Conservation (phyloP, 2,329 filamentous ascomycete species). For the Arthrobotrys iridis region DNA sequence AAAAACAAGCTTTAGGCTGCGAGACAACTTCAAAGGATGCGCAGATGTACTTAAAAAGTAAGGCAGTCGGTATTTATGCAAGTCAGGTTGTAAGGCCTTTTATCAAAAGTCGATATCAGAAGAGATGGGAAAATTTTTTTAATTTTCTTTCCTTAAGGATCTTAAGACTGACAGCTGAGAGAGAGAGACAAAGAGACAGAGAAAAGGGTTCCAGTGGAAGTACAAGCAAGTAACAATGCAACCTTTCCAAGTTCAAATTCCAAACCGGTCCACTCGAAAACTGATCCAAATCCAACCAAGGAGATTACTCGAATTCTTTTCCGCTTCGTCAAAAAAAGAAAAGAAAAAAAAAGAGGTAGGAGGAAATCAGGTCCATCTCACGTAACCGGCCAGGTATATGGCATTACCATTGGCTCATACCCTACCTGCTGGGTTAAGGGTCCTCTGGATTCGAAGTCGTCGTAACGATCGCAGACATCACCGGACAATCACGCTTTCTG, state of each 20-base stretch:
- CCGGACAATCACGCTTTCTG: constrained; percentile 24
- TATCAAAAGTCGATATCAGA: constrained; percentile 23
- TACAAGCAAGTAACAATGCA: too few species aligned
- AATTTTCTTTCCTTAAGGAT: not conserved
- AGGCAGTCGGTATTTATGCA: not conserved
- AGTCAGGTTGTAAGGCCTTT: not conserved
- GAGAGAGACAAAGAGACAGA: not conserved
- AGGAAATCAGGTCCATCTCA: constrained; percentile 17
- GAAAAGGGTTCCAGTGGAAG: not conserved
- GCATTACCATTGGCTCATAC: not conserved
- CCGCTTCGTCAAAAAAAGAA: too few species aligned
- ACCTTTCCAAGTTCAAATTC: too few species aligned
- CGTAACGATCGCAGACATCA: constrained; percentile 31
- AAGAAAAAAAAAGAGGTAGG: not conserved
- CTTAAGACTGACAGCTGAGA: too few species aligned
- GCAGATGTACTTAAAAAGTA: not conserved
- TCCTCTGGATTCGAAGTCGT: constrained; percentile 1
- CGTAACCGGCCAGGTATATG: not conserved
- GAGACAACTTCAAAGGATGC: not conserved
- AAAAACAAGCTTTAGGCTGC: constrained; percentile 4
- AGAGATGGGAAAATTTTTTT: constrained; percentile 14
- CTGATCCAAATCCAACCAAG: constrained; percentile 16
- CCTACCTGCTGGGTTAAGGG: not conserved
- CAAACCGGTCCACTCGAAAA: not conserved
- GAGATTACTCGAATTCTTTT: too few species aligned